Conservation (phyloP, 164 flowering plant genomes). For the Vitis cinerea region DNA sequence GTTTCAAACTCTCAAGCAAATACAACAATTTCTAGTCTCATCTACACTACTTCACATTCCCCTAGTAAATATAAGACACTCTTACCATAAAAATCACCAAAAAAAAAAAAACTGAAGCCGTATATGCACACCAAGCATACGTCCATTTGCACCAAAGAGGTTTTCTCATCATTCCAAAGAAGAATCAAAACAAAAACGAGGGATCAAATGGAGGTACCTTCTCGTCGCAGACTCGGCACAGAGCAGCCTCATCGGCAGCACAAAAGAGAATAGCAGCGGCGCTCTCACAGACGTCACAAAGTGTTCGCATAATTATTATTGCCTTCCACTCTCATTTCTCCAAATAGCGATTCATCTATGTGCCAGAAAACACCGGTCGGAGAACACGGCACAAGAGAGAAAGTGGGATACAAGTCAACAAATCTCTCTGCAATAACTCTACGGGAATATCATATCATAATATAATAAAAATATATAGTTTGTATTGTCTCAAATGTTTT, state of each 20-base stretch:
- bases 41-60: too few relatives aligned
- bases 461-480: too few relatives aligned
- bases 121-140: neutral
- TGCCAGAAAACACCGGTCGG: neutral
- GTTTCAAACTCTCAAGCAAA: too few relatives aligned
- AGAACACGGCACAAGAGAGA: neutral
- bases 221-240: conserved; percentile 67
- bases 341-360: neutral
- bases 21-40: too few relatives aligned
- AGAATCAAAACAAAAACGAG: neutral
- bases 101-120: too few relatives aligned
- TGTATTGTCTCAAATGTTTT: too few relatives aligned
- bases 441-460: too few relatives aligned
- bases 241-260: conserved; percentile 88
- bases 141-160: neutral
- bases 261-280: conserved; percentile 76
- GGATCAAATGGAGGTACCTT: conserved; percentile 35
- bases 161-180: neutral
- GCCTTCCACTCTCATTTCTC: conserved; percentile 25
- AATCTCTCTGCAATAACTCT: neutral
- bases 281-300: conserved; percentile 79
- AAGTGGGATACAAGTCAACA: neutral
- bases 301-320: conserved; percentile 54
- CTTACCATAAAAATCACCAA: too few relatives aligned
- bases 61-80: too few relatives aligned